These are phyloP conservation scores for Trebouxia gelatinosa DNA, from an alignment of 163 green algal genomes.

Conservation along the genomic window DNA sequence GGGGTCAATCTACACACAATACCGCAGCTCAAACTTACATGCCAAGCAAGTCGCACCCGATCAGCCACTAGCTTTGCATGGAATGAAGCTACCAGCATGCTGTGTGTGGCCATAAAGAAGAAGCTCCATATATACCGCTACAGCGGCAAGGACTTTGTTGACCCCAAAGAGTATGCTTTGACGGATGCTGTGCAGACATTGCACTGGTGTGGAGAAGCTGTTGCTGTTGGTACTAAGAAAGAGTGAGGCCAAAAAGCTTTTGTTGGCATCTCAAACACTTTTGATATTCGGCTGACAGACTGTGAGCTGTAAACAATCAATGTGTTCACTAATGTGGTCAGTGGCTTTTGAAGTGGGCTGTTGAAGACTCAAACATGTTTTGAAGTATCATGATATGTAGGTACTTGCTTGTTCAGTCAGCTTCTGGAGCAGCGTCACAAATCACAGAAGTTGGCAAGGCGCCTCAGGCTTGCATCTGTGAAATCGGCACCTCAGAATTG, in stretches of 20 bases:
- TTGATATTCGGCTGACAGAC: constrained; percentile 22
- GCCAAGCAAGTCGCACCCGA: constrained; percentile 50
- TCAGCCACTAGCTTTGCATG: constrained; percentile 55
- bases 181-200: constrained; percentile 43
- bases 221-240: constrained; percentile 45
- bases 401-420: too few relatives aligned
- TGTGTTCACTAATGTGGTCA: too few relatives aligned
- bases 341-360: too few relatives aligned
- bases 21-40: constrained; percentile 57
- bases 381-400: too few relatives aligned
- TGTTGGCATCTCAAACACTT: constrained; percentile 32
- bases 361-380: too few relatives aligned
- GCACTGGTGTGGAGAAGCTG: constrained; percentile 40
- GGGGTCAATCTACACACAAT: constrained; percentile 62
- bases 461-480: too few relatives aligned
- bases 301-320: too few relatives aligned
- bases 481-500: too few relatives aligned
- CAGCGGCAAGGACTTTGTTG: constrained; percentile 58
- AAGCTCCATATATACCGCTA: constrained; percentile 49
- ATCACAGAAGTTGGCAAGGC: too few relatives aligned
- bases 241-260: too few relatives aligned
- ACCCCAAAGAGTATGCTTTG: constrained; percentile 47
- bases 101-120: constrained; percentile 43
- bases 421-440: too few relatives aligned
- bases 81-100: constrained; percentile 40